phyloP scores from a whole-genome alignment of 306 rosid species.

The Sphenostylis stenocarpa region DNA sequence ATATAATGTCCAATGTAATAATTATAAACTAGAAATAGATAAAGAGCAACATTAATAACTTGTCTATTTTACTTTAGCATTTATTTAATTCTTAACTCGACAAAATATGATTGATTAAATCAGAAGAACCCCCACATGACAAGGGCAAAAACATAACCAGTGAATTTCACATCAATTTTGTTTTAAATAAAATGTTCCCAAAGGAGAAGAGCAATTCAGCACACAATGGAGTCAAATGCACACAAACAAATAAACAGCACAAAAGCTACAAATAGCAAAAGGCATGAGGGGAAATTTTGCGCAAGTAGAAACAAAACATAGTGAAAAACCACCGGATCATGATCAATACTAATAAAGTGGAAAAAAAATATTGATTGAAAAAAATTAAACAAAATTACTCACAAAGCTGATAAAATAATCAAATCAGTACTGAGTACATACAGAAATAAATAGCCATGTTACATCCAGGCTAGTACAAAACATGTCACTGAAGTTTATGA shows the following conservation, averaged over 20 bases:
- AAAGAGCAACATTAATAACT: no score
- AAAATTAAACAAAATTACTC: neutral
- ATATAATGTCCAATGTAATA: neutral
- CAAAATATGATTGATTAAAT: no score
- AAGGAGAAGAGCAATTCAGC: no score
- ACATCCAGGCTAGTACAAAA: neutral
- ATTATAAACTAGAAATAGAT: neutral
- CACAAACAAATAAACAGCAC: neutral
- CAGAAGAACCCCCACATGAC: no score
- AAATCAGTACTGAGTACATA: neutral
- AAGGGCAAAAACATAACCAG: no score
- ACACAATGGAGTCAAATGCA: no score
- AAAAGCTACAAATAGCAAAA: conserved; percentile 4
- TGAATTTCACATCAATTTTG: no score
- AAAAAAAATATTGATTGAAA: neutral
- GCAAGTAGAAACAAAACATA: neutral
- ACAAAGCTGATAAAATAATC: neutral
- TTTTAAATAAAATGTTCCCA: no score
- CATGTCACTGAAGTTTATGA: neutral
- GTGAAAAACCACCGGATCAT: neutral
- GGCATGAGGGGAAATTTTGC: neutral
- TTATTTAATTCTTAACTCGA: no score
- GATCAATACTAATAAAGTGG: neutral
- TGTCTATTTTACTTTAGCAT: no score
- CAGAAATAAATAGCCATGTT: neutral